Evolutionary conservation across 306 rosid genomes (phyloP).

Genomic region (Prunus salicina): DNA sequence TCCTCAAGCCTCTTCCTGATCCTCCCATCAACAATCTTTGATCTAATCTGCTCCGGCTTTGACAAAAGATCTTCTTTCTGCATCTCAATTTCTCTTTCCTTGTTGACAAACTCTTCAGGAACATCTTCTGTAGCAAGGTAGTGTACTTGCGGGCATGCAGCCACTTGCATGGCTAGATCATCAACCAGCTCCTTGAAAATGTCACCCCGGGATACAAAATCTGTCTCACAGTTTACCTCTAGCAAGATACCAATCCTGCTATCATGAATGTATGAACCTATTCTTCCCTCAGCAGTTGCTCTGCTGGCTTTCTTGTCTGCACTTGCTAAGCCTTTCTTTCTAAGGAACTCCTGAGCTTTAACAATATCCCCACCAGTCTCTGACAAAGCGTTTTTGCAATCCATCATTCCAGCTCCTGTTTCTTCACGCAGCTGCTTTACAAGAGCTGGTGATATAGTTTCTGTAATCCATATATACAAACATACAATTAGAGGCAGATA

Average conservation of each 20-base stretch:
- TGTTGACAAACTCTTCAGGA: conserved; percentile 64
- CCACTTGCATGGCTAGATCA: conserved; percentile 98
- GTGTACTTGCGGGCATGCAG: conserved; percentile 92
- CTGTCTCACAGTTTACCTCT: conserved; percentile 96
- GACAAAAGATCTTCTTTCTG: conserved; percentile 94
- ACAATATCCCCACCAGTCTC: conserved; percentile 77
- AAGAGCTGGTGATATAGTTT: conserved; percentile 80
- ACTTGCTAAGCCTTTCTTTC: conserved; percentile 93
- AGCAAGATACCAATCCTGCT: conserved; percentile 86
- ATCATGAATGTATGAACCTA: conserved; percentile 92
- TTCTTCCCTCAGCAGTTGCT: conserved; percentile 92
- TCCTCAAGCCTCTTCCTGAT: conserved; percentile 93
- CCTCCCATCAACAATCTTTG: conserved; percentile 90
- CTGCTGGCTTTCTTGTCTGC: conserved; percentile 95
- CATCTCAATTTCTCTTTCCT: conserved; percentile 92
- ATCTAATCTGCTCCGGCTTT: conserved; percentile 92
- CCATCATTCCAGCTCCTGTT: conserved; percentile 99
- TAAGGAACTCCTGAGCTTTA: conserved; percentile 83
- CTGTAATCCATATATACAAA: conserved; percentile 39
- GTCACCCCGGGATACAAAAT: conserved; percentile 93
- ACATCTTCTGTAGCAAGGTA: conserved; percentile 78
- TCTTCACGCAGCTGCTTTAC: conserved; percentile 96
- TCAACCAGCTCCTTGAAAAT: conserved; percentile 93
- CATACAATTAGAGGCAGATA: conserved; percentile 15
- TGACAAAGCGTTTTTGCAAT: conserved; percentile 84